Percentiles rank a stretch among this genome's conserved stretches.
Conservation (phyloP, 2,329 filamentous ascomycete genomes). For the Colletotrichum sp. region DNA sequence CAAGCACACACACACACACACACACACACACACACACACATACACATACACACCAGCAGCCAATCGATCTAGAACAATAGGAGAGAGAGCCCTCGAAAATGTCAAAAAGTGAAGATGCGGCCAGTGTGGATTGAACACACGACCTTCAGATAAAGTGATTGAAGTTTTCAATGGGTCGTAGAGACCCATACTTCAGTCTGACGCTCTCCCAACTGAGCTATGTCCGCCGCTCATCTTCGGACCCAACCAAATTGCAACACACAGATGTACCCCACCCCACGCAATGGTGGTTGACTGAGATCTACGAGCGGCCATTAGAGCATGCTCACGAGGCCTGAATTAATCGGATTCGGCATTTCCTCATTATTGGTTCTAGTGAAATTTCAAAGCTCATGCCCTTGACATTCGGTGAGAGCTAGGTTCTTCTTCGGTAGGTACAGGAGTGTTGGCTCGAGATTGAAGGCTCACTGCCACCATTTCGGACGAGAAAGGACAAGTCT, state of each 20-base stretch:
- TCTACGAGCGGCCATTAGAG: not conserved
- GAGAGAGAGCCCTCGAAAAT: too few relatives aligned
- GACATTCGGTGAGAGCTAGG: not conserved
- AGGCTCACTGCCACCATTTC: not conserved
- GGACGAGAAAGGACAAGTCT: not conserved
- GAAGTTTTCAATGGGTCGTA: slow-evolving; percentile 1
- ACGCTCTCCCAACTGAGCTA: slow-evolving; percentile 21
- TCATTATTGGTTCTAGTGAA: not conserved
- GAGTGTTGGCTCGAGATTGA: not conserved
- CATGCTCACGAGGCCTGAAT: not conserved
- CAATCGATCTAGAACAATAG: too few relatives aligned
- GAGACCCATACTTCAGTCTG: slow-evolving; percentile 16
- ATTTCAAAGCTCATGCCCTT: not conserved
- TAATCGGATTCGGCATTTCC: not conserved
- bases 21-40: not conserved
- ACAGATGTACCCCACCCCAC: not conserved
- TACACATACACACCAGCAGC: too few relatives aligned
- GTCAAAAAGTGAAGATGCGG: slow-evolving; percentile 11
- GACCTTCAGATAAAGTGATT: slow-evolving; percentile 17
- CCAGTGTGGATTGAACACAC: slow-evolving; percentile 21
- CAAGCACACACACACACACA: not conserved
- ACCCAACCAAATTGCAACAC: fast-evolving
- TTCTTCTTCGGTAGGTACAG: not conserved
- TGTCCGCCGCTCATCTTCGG: slow-evolving; percentile 12
- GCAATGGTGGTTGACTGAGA: not conserved